A percentile compares a stretch with the other conserved stretches of the same genome.
phyloP scores from a whole-genome alignment of 352 stramenopile species.

The Pythium volutum region DNA sequence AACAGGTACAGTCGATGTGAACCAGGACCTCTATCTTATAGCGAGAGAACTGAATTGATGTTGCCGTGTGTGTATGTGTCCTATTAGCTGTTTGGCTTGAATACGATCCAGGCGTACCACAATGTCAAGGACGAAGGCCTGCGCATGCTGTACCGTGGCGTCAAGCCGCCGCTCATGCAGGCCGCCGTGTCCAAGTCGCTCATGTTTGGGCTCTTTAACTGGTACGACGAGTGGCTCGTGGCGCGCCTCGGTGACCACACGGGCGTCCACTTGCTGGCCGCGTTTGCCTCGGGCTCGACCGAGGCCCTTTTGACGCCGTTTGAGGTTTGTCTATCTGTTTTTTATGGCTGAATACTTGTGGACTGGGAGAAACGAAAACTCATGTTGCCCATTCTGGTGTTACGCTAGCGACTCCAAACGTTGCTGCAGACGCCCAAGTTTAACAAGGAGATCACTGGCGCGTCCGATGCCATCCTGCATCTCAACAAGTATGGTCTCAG shows the following conservation, averaged over 20 bases:
- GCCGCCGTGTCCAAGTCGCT: slow-evolving; percentile 85
- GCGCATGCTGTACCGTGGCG: slow-evolving; percentile 75
- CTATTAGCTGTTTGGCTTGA: slow-evolving; percentile 77
- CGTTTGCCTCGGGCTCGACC: slow-evolving; percentile 70
- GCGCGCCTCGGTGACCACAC: slow-evolving; percentile 39
- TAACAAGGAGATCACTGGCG: slow-evolving; percentile 73
- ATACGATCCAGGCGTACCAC: slow-evolving; percentile 61
- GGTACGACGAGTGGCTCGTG: slow-evolving; percentile 65
- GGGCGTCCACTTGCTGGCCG: slow-evolving; percentile 52
- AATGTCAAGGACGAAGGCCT: slow-evolving; percentile 65
- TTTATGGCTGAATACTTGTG: background rate
- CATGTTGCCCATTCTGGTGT: background rate
- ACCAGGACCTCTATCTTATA: background rate
- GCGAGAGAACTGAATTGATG: background rate
- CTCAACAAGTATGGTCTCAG: slow-evolving; percentile 74
- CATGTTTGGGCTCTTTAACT: slow-evolving; percentile 91
- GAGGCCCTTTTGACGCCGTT: slow-evolving; percentile 84
- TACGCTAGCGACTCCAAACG: slow-evolving; percentile 66
- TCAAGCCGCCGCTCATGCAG: slow-evolving; percentile 81
- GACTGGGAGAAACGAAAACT: background rate
- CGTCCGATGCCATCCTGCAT: slow-evolving; percentile 75
- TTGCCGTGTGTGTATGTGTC: slow-evolving; percentile 32
- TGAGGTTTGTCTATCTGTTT: slow-evolving; percentile 41
- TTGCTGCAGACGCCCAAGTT: slow-evolving; percentile 86
- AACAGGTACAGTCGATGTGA: slow-evolving; percentile 52